Base-by-base conservation (phyloP, 805 yeast genomes). In the Metschnikowia corniflorae region DNA sequence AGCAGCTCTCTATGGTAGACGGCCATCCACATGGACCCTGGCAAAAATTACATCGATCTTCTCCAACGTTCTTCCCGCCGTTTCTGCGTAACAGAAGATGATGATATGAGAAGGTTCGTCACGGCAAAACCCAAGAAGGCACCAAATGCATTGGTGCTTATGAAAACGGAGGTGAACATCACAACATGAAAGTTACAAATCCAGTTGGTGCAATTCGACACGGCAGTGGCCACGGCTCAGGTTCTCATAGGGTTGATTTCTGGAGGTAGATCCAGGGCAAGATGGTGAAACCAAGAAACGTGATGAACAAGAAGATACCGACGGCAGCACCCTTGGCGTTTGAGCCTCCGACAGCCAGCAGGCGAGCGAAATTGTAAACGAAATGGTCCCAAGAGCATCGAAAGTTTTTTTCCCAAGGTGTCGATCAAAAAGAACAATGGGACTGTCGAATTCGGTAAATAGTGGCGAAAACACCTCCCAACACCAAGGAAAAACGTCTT, bases 381-480 rank as follows among this genome's bases (percentile, higher is more conserved):
- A 51, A 39, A 55, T 26, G 45, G 61, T 71, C 51, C 71, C 72
- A 32, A 47, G 24, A 23, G 72, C 70, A 47, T 72, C 73, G 43
- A 60, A 50, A 62, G 65, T 64, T 73, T 65, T 63, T 72, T 63
- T 37, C 73, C 73, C 24, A 65, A 55, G 21, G 65, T 49, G 47
- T 67, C 73, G 44, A 67, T 53, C 46, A 66, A 54, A 53, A 65
- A 67, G 52, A 65, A 66, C 15, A 71, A 61, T 21, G 71, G 70
- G 43, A 65, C 61, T 29, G 78, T 71, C 37, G 73, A 63, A 8
- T 78, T 41, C n/a, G 80, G 49, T 78, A 78, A 31, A 78, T 62
- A 34, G 82, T 75, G 24, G 83, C 66, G 47, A 77, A 77, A 25
- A 77, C 77, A 65, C 84, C 84, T 54, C 84, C 84, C 50, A 80